Conservation (phyloP, 1,284 basidiomycete species). For the Sporisorium iseilematis-ciliati region DNA sequence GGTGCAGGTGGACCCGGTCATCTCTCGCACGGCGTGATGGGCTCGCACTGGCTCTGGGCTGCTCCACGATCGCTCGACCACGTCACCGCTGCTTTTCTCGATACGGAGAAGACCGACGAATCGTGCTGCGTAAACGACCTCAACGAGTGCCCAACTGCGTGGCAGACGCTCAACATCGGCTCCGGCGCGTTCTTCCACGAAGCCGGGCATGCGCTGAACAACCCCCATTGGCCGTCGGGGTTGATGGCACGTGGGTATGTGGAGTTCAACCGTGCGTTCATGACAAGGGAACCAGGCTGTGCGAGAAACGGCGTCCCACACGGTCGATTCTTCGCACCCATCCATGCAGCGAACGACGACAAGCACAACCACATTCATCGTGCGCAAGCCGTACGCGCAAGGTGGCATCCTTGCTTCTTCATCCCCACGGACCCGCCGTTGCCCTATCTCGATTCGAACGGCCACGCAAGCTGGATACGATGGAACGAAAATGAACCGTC, state of each 20-base stretch:
- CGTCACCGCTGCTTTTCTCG: constrained; percentile 43
- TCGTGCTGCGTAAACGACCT: constrained; percentile 51
- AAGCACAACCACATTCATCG: constrained; percentile 51
- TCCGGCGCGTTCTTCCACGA: constrained; percentile 55
- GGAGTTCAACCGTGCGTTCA: constrained; percentile 58
- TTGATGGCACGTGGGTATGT: constrained; percentile 55
- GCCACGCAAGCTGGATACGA: constrained; percentile 13
- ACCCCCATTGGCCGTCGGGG: constrained; percentile 50
- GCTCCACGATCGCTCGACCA: constrained; percentile 35
- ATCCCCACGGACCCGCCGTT: constrained; percentile 44
- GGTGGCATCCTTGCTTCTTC: constrained; percentile 53
- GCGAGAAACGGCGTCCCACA: constrained; percentile 13
- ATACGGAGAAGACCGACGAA: constrained; percentile 46
- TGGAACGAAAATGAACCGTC: constrained; percentile 44
- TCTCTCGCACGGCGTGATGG: constrained; percentile 51
- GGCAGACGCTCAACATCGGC: constrained; percentile 58
- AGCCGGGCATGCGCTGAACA: constrained; percentile 48
- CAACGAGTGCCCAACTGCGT: constrained; percentile 41
- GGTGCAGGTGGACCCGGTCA: constrained; percentile 39
- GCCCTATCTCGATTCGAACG: constrained; percentile 20
- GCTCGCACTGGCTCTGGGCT: constrained; percentile 56
- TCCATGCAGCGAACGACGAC: constrained; percentile 44
- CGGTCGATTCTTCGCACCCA: constrained; percentile 21
- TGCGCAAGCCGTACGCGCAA: constrained; percentile 44
- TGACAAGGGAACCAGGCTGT: constrained; percentile 50